phyloP scores from a whole-genome alignment of 305 asterid genomes.

The Withania somnifera region DNA sequence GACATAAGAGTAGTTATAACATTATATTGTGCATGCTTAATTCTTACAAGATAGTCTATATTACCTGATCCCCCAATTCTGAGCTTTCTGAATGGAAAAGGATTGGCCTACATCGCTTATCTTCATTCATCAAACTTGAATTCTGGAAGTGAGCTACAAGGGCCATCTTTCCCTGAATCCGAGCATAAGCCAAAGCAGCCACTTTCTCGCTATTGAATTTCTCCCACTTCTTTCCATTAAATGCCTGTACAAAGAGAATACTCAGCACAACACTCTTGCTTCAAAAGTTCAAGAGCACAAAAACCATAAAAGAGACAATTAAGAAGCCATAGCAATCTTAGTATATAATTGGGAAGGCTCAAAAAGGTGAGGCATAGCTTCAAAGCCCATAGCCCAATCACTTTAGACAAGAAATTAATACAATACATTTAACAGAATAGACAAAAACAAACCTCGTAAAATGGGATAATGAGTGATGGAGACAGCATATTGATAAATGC shows the following conservation, averaged over 20 bases:
- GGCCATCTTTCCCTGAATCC: conserved; percentile 70
- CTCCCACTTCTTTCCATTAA: conserved; percentile 72
- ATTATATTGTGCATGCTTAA: not conserved
- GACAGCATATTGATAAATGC: conserved; percentile 74
- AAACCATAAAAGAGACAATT: not conserved
- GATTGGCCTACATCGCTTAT: conserved; percentile 58
- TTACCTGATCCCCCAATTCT: conserved; percentile 36
- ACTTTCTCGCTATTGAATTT: conserved; percentile 78
- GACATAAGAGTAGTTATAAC: not conserved
- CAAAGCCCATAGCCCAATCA: not conserved
- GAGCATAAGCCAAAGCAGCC: conserved; percentile 67
- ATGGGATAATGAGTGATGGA: conserved; percentile 44
- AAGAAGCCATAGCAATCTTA: not conserved
- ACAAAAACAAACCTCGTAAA: conserved; percentile 44
- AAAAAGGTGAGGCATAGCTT: not conserved
- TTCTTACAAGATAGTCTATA: not conserved
- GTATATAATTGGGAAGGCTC: not conserved
- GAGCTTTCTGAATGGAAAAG: conserved; percentile 32
- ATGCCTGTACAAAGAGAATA: conserved; percentile 26
- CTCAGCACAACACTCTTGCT: not conserved
- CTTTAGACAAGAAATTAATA: not conserved
- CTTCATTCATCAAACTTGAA: conserved; percentile 74
- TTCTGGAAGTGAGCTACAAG: conserved; percentile 66
- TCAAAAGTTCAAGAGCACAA: not conserved
- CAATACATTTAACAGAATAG: not conserved